phyloP scores from a whole-genome alignment of 1,284 basidiomycete genomes.

The Leccinum glutinopallens region DNA sequence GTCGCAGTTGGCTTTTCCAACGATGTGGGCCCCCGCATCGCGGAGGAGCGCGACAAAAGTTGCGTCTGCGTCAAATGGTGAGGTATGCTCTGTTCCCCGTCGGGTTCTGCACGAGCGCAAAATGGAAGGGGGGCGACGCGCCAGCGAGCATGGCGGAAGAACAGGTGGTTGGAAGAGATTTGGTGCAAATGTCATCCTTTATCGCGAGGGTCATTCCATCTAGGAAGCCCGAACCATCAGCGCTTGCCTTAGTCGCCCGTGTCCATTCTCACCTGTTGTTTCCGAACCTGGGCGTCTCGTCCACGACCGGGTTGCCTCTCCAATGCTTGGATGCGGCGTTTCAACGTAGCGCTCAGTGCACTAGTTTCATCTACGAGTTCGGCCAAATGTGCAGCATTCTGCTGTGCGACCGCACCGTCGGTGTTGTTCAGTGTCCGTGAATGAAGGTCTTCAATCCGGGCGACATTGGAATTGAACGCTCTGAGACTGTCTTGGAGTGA shows the following conservation, averaged over 20 bases:
- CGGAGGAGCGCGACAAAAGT: conserved; percentile 76
- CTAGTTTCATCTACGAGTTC: conserved; percentile 80
- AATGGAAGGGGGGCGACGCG: conserved; percentile 32
- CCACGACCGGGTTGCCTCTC: conserved; percentile 73
- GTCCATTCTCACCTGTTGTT: conserved; percentile 66
- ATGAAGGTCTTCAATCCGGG: conserved; percentile 71
- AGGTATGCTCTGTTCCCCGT: conserved; percentile 58
- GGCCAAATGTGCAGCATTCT: conserved; percentile 66
- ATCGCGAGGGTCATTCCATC: conserved; percentile 60
- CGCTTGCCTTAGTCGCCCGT: neutral
- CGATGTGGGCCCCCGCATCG: conserved; percentile 67
- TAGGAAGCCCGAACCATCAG: neutral
- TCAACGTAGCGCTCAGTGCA: conserved; percentile 71
- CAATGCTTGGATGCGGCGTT: conserved; percentile 77
- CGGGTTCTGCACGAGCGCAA: neutral
- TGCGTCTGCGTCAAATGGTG: conserved; percentile 77
- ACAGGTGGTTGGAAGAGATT: conserved; percentile 72
- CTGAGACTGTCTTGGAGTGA: conserved; percentile 73
- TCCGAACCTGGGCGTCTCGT: conserved; percentile 80
- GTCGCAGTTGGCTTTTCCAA: conserved; percentile 95
- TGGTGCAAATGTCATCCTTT: conserved; percentile 87
- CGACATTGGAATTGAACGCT: conserved; percentile 71
- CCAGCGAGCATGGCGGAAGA: conserved; percentile 75
- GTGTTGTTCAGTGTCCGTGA: conserved; percentile 78
- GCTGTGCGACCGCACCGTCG: conserved; percentile 68